Evolutionary conservation across 345 rosid genomes (phyloP), one percentile per base, ranked within the genome.

Genomic region (Hirschfeldia incana): DNA sequence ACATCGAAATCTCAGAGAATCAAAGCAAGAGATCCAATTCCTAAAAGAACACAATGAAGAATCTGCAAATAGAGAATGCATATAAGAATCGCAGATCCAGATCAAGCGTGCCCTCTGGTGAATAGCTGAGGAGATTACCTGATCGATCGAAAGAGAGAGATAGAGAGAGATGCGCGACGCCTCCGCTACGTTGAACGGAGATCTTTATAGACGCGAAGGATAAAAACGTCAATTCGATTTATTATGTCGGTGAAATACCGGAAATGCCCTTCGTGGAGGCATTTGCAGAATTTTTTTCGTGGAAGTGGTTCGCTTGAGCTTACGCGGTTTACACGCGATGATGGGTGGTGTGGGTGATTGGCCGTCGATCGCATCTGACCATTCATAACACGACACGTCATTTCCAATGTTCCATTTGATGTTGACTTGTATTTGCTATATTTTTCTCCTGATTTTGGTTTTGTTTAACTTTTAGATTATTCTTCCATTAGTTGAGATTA

Each of bases 321-420:
- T 42, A 69, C 80, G 73, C 75, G 69, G 70, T 69, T 69, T 69
- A 77, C 70, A 77, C 51, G 70, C 80, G 65, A 3, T 51, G 57
- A 4, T 46, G 55, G 55, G 21, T 21, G 21, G 21, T 21, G n/a
- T 42, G 49, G 36, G 74, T 60, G 69, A 60, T 60, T 69, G 17
- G 68, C 63, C 74, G 28, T 39, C 8, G 81, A 72, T 78, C 3
- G 29, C 76, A 78, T 78, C 76, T 57, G 4, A 65, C 81, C 61
- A 72, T 55, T 65, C 10, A 5, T 0, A 1, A 29, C 3, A 0
- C 11, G 49, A 70, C 76, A 78, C 67, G 49, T 71, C 72, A 37
- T 64, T 5, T 3, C 42, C 30, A 2, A n/a, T 57, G 58, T 30
- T 51, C 37, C 42, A 39, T 51, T 63, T 51, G 59, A 65, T 21